Percentiles rank a stretch among this genome's conserved stretches.
Conservation (phyloP, 2,329 filamentous ascomycete species). For the Sclerotinia nivalis region DNA sequence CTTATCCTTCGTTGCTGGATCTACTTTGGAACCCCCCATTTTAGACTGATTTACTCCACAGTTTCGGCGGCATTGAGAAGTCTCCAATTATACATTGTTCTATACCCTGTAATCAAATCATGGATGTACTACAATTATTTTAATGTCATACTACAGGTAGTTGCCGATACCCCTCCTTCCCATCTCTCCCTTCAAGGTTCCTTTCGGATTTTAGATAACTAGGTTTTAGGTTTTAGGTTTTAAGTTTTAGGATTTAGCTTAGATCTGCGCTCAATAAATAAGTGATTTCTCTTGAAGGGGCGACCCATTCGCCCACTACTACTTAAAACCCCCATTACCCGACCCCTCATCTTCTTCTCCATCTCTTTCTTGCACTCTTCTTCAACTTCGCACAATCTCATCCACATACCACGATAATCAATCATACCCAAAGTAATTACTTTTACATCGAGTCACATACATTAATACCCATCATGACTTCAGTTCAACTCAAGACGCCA, state of each 20-base stretch:
- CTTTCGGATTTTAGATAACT: background rate
- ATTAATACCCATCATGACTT: slow-evolving; percentile 34
- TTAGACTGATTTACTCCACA: too few species aligned
- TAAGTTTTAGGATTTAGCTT: background rate
- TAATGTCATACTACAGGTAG: too few species aligned
- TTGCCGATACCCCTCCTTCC: background rate
- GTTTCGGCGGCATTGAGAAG: too few species aligned
- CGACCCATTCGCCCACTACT: background rate
- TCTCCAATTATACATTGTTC: too few species aligned
- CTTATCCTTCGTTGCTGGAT: too few species aligned
- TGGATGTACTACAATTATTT: too few species aligned
- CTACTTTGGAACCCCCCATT: too few species aligned
- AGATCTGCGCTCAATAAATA: background rate
- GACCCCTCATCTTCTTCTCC: slow-evolving; percentile 1
- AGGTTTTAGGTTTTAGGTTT: too few species aligned
- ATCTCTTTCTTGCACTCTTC: background rate
- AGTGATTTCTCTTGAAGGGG: background rate
- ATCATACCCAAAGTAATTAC: background rate
- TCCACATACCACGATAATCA: background rate
- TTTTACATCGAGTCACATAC: background rate
- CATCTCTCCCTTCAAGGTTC: too few species aligned
- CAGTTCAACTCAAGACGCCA: slow-evolving; percentile 38
- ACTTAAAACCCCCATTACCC: slow-evolving; percentile 18
- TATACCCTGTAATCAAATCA: too few species aligned
- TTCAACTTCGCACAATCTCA: background rate